Base-by-base conservation (phyloP, 2,329 filamentous ascomycete species). In the Lasiodiplodia sp. region DNA sequence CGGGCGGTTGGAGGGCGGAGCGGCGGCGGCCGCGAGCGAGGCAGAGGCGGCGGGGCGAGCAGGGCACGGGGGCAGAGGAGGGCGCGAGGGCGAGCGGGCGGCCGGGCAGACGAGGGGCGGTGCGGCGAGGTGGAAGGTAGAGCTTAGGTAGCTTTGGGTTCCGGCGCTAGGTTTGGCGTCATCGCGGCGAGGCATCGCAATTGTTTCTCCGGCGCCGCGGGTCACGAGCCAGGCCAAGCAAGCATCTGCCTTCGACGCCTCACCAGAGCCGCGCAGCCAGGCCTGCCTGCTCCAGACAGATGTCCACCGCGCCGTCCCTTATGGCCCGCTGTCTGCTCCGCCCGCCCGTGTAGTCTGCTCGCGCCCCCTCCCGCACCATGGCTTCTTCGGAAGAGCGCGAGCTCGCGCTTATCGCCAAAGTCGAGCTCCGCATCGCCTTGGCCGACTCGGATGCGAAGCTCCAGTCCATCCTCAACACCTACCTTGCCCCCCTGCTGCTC, bases 401-500 rank as follows among this genome's bases (percentile, higher is more conserved):
- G 86, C 85, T 97, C 72, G 88, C 89, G 72, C 87, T 97, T 70
- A 88, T 97, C 65, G 92, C 92, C 75, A 95, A 92, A 77, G 91
- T 97, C 56, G 94, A 96, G 79, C 88, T 96, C 76, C 88, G 90
- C 71, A 96, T 97, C 75, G 91, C 88, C 34, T 88, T 95, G 65
- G 91, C 94, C 34, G 92, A 93, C 73, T 90, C 93, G 64, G 95
- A 97, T 77, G 85, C 88, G 71, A 96, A 95, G 81, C 87, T 99
- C 1, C 89, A 95, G 77, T 82, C 89, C 28, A 84, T 96, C 18
- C 85, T 99, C 21, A 89, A 91, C 75, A 89, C 87, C 52, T 97
- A 95, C 76, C 85, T 99, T 31, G 84, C 92, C 3, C 91, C 95
- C 0, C 82, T 98, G 12, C 86, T 99, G 2, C 85, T 97, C 69